Percentiles rank a stretch among this genome's conserved stretches.
phyloP scores from a whole-genome alignment of 139 green algal genomes.

The Coelastrella sp. region DNA sequence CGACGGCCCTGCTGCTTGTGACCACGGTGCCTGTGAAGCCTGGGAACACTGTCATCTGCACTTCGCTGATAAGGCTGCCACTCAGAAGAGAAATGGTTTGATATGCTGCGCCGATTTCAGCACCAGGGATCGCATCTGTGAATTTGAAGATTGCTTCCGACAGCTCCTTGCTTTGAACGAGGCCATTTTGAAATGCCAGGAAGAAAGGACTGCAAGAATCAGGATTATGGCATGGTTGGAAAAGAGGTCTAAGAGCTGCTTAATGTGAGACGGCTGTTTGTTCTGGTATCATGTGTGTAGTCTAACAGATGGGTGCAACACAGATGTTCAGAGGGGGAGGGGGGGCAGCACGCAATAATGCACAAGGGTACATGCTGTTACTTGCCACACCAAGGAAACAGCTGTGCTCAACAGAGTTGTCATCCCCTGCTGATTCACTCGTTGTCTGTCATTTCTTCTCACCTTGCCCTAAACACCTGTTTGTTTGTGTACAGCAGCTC shows the following conservation, averaged over 20 bases:
- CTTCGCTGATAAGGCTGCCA: constrained; percentile 44
- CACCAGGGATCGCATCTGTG: constrained; percentile 54
- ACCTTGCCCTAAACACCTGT: constrained; percentile 44
- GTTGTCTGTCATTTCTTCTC: too few species aligned
- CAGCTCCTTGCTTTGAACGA: constrained; percentile 36
- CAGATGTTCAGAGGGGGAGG: too few species aligned
- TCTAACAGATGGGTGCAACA: too few species aligned
- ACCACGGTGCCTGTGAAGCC: constrained; percentile 45
- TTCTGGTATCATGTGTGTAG: too few species aligned
- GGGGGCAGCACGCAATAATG: too few species aligned
- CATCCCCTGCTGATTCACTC: too few species aligned
- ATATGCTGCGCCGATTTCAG: constrained; percentile 39
- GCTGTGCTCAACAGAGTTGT: too few species aligned
- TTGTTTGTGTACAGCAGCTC: constrained; percentile 53
- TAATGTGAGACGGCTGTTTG: too few species aligned
- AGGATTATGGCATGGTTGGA: too few species aligned
- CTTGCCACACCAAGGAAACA: too few species aligned
- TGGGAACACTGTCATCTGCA: constrained; percentile 49
- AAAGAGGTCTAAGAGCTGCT: too few species aligned
- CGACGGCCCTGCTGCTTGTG: constrained; percentile 22
- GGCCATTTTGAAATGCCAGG: constrained; percentile 29
- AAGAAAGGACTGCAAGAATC: constrained; percentile 37
- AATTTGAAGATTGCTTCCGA: constrained; percentile 50
- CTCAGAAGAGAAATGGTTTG: constrained; percentile 35
- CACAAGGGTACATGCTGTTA: too few species aligned